phyloP scores from a whole-genome alignment of 192 early-diverging fungal species.

The Rhizophagus clarus region DNA sequence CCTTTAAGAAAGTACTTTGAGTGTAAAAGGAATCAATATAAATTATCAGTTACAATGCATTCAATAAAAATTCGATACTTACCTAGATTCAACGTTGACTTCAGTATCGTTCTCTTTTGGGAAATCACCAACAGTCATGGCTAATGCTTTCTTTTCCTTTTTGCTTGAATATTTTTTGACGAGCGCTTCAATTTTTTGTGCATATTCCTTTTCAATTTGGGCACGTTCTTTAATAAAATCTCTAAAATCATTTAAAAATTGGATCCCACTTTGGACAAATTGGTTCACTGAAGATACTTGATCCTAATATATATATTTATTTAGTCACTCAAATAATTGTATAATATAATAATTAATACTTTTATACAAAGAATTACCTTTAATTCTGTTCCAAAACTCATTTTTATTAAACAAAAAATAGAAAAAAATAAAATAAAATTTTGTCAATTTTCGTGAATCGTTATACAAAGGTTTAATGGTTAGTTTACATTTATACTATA shows the following conservation, averaged over 20 bases:
- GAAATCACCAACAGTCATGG: conserved; percentile 34
- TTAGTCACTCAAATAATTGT: neutral
- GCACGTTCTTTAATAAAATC: conserved; percentile 71
- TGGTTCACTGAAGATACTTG: conserved; percentile 55
- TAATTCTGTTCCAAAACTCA: conserved; percentile 30
- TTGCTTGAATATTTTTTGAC: conserved; percentile 58
- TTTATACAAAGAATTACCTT: conserved; percentile 6
- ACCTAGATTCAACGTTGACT: conserved; percentile 42
- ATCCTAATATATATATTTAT: conserved; percentile 38
- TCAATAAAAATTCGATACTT: conserved; percentile 23
- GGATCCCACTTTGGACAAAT: conserved; percentile 56
- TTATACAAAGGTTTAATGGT: neutral
- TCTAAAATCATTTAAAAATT: conserved; percentile 66
- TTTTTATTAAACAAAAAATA: no score
- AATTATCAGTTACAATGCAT: neutral
- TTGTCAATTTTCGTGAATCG: neutral
- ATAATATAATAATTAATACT: neutral
- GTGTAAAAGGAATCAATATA: conserved; percentile 3
- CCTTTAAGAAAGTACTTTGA: conserved; percentile 53
- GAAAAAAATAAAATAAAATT: neutral
- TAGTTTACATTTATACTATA: neutral
- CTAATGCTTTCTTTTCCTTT: conserved; percentile 41
- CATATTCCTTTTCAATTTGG: conserved; percentile 71
- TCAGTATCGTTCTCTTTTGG: conserved; percentile 38
- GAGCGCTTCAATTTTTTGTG: conserved; percentile 64